phyloP scores from a whole-genome alignment of 768 basidiomycete species.

The Cystofilobasidium macerans region DNA sequence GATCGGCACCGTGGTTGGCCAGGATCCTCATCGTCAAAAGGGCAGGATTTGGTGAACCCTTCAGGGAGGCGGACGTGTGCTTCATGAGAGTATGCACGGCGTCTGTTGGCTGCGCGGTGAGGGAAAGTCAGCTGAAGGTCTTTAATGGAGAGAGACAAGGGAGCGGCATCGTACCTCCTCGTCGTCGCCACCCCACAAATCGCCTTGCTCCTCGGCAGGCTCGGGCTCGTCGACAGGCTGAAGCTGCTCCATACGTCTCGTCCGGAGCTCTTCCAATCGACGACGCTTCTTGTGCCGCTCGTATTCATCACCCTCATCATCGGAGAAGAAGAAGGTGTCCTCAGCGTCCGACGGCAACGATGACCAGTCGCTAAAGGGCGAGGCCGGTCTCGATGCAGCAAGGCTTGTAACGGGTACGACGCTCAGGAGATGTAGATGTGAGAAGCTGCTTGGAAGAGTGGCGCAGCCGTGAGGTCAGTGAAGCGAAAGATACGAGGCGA shows the following conservation, averaged over 20 bases:
- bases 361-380: conserved; percentile 51
- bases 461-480: neutral
- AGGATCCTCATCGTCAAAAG: conserved; percentile 81
- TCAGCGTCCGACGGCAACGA: conserved; percentile 75
- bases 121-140: neutral
- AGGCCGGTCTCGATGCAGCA: conserved; percentile 21
- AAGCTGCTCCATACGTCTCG: conserved; percentile 57
- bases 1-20: conserved; percentile 68
- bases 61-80: conserved; percentile 59
- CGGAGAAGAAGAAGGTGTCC: conserved; percentile 69
- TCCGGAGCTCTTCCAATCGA: conserved; percentile 50
- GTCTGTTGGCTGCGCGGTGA: conserved; percentile 48
- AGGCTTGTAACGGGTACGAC: conserved; percentile 36
- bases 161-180: no score
- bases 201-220: neutral
- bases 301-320: conserved; percentile 56
- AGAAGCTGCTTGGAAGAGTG: conserved; percentile 48
- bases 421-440: conserved; percentile 64
- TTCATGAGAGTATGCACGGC: conserved; percentile 56
- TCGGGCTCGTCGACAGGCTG: conserved; percentile 7
- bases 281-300: conserved; percentile 56
- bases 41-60: conserved; percentile 60
- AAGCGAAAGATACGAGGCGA: neutral
- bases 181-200: conserved; percentile 54
- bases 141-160: neutral